Percentiles rank a stretch among this genome's conserved stretches.
phyloP scores from a whole-genome alignment of 495 filamentous ascomycete genomes.

The Neurospora africana region DNA sequence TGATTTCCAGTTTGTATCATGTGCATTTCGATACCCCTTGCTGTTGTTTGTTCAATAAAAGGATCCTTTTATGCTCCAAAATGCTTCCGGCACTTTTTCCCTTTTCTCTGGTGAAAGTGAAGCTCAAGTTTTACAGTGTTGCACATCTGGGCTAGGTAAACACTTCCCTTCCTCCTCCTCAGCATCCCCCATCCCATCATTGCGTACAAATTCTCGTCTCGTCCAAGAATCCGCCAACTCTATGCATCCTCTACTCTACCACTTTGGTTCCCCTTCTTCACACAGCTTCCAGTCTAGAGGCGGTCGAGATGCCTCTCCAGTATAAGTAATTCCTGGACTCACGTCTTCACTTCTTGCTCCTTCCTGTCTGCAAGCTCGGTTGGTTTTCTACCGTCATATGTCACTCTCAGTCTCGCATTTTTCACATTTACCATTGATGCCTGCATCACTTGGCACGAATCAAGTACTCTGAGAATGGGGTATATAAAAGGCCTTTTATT shows the following conservation, averaged over 20 bases:
- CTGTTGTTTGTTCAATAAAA: background rate
- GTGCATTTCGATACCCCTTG: background rate
- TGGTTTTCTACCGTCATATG: background rate
- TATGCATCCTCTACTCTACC: background rate
- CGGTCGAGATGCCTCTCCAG: no score
- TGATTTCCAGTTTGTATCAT: background rate
- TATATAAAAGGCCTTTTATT: background rate
- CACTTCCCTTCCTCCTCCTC: no score
- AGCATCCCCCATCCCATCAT: background rate
- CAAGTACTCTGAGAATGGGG: rapidly evolving
- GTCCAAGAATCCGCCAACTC: background rate
- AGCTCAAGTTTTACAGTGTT: no score
- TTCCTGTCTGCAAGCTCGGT: no score
- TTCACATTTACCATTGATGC: background rate
- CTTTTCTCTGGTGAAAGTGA: no score
- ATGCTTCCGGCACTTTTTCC: no score
- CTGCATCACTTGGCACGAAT: background rate
- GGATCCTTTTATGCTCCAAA: no score
- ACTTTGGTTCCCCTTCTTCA: background rate
- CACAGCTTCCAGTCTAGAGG: background rate
- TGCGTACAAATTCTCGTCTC: background rate
- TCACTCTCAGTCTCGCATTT: background rate
- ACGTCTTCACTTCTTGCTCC: no score
- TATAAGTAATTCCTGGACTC: background rate
- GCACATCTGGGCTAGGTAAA: no score